These are phyloP conservation scores for Diaporthe sp. DNA, from an alignment of 2,329 filamentous ascomycete species.

Conservation along the genomic window DNA sequence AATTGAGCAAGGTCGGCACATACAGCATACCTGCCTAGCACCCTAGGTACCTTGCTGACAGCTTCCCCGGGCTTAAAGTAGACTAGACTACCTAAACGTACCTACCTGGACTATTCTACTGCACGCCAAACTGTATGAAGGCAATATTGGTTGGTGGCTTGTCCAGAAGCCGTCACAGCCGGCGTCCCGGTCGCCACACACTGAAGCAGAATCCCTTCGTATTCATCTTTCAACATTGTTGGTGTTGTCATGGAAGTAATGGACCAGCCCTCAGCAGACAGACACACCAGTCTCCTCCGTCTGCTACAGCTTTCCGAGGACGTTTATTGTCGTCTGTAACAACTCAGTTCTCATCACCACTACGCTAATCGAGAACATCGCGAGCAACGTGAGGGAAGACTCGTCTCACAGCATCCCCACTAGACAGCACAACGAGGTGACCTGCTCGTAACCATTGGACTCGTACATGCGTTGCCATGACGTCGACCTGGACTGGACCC, in stretches of 20 bases:
- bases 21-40: neutral
- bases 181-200: constrained; percentile 15
- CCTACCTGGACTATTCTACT: neutral
- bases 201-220: neutral
- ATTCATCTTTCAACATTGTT: neutral
- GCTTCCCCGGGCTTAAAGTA: neutral
- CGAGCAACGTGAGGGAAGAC: neutral
- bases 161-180: constrained; percentile 12
- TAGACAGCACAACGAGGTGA: neutral
- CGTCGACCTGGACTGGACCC: constrained; percentile 13
- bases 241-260: neutral
- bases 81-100: no score
- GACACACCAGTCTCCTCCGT: neutral
- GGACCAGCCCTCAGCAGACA: neutral
- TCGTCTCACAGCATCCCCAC: neutral
- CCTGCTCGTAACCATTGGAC: neutral
- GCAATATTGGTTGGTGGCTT: constrained; percentile 8
- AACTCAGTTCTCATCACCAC: neutral
- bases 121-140: neutral
- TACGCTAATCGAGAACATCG: neutral
- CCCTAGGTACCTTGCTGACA: neutral
- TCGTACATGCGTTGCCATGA: constrained; percentile 21
- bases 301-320: neutral
- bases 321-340: neutral
- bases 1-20: neutral